Conservation (phyloP, 352 stramenopile genomes). For the Phytophthora parvispora region DNA sequence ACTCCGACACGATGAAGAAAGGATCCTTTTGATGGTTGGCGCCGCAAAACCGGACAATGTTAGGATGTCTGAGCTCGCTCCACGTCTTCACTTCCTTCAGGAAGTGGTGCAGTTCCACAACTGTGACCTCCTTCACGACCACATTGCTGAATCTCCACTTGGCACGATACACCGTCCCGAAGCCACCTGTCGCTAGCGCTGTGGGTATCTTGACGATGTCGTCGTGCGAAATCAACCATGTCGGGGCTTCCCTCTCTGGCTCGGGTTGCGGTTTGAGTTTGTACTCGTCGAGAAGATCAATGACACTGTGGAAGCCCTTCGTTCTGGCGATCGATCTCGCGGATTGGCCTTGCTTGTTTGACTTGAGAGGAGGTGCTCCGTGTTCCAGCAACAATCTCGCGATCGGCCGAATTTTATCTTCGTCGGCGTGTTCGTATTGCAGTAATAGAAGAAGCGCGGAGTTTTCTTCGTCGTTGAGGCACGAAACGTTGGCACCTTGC, state of each 20-base stretch:
- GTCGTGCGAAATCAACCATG: conserved; percentile 12
- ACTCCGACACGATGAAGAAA: conserved; percentile 30
- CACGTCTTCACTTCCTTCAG: conserved; percentile 26
- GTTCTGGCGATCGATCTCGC: no score
- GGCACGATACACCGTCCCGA: conserved; percentile 24
- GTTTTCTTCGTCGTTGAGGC: conserved; percentile 4
- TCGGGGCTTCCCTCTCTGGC: conserved; percentile 2
- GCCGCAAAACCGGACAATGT: conserved; percentile 29
- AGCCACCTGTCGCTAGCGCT: not conserved
- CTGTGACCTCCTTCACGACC: conserved; percentile 18
- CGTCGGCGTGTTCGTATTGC: not conserved
- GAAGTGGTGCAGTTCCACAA: conserved; percentile 11
- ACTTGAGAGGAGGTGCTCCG: not conserved
- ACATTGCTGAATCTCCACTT: conserved; percentile 17
- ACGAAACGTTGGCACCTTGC: conserved; percentile 5
- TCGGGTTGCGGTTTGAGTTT: not conserved
- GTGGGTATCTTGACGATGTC: not conserved
- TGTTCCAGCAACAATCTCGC: conserved; percentile 24
- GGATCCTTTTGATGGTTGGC: conserved; percentile 20
- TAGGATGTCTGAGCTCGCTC: conserved; percentile 12
- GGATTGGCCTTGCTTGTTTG: no score
- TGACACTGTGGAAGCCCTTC: no score
- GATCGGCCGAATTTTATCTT: conserved; percentile 21
- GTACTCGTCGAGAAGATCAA: no score
- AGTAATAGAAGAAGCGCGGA: conserved; percentile 6